Evolutionary conservation across 2,329 filamentous ascomycete genomes (phyloP).

Genomic region (Metarhizium anisopliae): DNA sequence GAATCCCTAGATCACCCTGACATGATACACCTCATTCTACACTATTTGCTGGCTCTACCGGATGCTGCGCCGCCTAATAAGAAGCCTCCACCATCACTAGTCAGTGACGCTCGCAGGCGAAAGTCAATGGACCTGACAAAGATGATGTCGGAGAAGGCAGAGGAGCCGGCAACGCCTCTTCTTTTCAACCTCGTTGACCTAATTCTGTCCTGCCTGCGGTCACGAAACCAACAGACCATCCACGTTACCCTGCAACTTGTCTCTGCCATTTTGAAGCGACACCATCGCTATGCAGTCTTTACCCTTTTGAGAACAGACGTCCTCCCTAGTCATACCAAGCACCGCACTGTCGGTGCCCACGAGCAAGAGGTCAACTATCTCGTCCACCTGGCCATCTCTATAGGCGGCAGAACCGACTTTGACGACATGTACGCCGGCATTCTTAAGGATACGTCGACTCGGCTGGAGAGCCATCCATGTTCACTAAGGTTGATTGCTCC

Average conservation of each 20-base stretch:
- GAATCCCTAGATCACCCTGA: constrained; percentile 89
- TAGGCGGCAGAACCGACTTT: constrained; percentile 62
- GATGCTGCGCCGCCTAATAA: constrained; percentile 34
- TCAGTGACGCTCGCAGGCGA: constrained; percentile 66
- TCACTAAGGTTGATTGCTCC: constrained; percentile 60
- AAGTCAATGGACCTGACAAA: constrained; percentile 84
- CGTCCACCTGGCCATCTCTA: constrained; percentile 55
- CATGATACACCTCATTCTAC: constrained; percentile 86
- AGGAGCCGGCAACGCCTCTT: constrained; percentile 66
- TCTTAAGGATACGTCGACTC: constrained; percentile 59
- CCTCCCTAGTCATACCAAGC: constrained; percentile 41
- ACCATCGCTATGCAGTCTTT: constrained; percentile 77
- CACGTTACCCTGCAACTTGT: constrained; percentile 81
- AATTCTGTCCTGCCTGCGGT: constrained; percentile 75
- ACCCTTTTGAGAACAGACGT: constrained; percentile 63
- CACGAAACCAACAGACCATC: constrained; percentile 79
- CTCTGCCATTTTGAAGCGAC: constrained; percentile 75
- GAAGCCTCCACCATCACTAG: constrained; percentile 36
- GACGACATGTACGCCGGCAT: constrained; percentile 66
- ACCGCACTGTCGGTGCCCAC: constrained; percentile 64
- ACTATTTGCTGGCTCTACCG: constrained; percentile 80
- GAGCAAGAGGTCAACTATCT: constrained; percentile 67
- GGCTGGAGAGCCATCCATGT: constrained; percentile 65
- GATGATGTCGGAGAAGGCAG: constrained; percentile 66
- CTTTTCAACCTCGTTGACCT: constrained; percentile 92